These are phyloP conservation scores for Diplocarpon rosae DNA, from an alignment of 2,329 filamentous ascomycete genomes.

Conservation along the genomic window DNA sequence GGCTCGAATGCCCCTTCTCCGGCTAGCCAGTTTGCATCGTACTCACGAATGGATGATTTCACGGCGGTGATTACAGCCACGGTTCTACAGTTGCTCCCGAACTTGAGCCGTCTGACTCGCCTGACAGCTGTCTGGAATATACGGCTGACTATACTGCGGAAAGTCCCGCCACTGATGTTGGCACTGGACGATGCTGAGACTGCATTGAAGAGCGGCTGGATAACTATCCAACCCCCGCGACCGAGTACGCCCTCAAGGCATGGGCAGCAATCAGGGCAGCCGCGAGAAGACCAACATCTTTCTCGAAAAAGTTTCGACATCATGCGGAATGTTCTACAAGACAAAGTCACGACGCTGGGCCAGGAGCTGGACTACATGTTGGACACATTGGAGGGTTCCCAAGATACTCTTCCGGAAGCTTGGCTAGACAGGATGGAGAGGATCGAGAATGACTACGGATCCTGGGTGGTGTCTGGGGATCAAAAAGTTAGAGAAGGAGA, in stretches of 20 bases:
- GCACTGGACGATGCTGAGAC: slow-evolving; percentile 56
- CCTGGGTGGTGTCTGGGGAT: slow-evolving; percentile 74
- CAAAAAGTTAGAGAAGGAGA: slow-evolving; percentile 60
- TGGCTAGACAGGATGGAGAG: slow-evolving; percentile 85
- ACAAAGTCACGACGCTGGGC: slow-evolving; percentile 60
- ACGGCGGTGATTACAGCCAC: slow-evolving; percentile 85
- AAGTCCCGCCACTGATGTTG: slow-evolving; percentile 56
- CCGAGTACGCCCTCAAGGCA: slow-evolving; percentile 1
- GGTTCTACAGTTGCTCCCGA: slow-evolving; percentile 77
- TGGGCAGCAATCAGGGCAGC: neutral
- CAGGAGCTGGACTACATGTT: slow-evolving; percentile 73
- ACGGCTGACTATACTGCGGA: slow-evolving; percentile 62
- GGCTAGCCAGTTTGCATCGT: slow-evolving; percentile 37
- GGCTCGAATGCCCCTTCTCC: slow-evolving; percentile 33
- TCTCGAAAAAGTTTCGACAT: slow-evolving; percentile 37
- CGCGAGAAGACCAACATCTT: slow-evolving; percentile 7
- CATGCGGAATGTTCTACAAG: slow-evolving; percentile 54
- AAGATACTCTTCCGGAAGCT: slow-evolving; percentile 71
- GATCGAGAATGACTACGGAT: slow-evolving; percentile 65
- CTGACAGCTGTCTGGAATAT: slow-evolving; percentile 71
- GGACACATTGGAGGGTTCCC: slow-evolving; percentile 71
- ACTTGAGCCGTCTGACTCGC: slow-evolving; percentile 60
- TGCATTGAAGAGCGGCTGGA: slow-evolving; percentile 57
- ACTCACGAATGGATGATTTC: slow-evolving; percentile 74
- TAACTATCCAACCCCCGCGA: slow-evolving; percentile 36